Evolutionary conservation across 1,284 basidiomycete genomes (phyloP).

Genomic region (Cronartium ribicola): DNA sequence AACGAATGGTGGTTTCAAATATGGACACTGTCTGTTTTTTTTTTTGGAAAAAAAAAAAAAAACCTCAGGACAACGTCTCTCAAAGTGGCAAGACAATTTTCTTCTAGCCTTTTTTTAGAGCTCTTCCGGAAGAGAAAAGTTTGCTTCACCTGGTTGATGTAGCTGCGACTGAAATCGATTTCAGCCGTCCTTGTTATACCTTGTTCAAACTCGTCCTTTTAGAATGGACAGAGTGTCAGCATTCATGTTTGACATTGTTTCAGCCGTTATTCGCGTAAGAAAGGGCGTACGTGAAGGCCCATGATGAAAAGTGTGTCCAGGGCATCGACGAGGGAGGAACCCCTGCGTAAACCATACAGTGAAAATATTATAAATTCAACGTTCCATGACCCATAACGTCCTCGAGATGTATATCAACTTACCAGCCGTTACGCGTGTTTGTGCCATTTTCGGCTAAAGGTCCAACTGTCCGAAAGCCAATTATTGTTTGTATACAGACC

Average conservation of each 20-base stretch:
- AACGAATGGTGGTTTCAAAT: slow-evolving; percentile 40
- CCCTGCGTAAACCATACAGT: background rate
- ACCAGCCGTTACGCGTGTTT: slow-evolving; percentile 41
- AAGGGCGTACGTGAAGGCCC: slow-evolving; percentile 18
- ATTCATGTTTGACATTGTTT: background rate
- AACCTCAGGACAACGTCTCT: no score
- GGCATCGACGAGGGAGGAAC: slow-evolving; percentile 26
- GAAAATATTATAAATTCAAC: background rate
- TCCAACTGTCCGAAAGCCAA: background rate
- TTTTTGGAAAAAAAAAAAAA: no score
- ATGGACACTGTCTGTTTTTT: slow-evolving; percentile 15
- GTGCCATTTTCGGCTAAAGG: slow-evolving; percentile 15
- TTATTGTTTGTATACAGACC: background rate
- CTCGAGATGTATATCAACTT: background rate
- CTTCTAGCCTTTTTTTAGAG: background rate
- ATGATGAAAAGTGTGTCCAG: slow-evolving; percentile 36
- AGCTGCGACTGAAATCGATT: slow-evolving; percentile 40
- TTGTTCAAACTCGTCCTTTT: slow-evolving; percentile 26
- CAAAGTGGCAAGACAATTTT: no score
- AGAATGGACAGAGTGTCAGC: background rate
- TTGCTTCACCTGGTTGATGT: slow-evolving; percentile 9
- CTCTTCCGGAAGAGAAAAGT: background rate
- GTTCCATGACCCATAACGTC: no score
- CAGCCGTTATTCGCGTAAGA: no score
- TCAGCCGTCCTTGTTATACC: slow-evolving; percentile 17